A percentile compares a stretch with the other conserved stretches of the same genome.
These are phyloP conservation scores for Cercospora zeina DNA, from an alignment of 2,329 filamentous ascomycete genomes.

Conservation along the genomic window DNA sequence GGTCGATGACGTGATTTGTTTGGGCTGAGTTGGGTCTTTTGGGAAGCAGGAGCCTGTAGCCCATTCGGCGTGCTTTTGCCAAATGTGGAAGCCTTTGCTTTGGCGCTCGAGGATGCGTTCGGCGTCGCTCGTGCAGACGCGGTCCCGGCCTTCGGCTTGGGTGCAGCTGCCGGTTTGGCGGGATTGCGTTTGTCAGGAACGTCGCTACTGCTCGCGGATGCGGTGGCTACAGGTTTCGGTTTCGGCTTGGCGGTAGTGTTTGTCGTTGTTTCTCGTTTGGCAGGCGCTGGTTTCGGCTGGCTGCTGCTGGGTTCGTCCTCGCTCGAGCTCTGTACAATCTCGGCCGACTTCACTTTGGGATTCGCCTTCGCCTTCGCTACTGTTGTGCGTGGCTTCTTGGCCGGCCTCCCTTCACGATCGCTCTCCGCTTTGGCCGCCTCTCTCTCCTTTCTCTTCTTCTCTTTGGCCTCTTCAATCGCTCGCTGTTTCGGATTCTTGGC, in stretches of 20 bases:
- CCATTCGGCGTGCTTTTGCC: slow-evolving; percentile 36
- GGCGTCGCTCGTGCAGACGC: slow-evolving; percentile 10
- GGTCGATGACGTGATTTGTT: slow-evolving; percentile 53
- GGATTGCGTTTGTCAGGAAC: slow-evolving; percentile 29
- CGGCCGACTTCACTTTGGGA: slow-evolving; percentile 54
- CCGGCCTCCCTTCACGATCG: slow-evolving; percentile 34
- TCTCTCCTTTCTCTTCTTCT: slow-evolving; percentile 49
- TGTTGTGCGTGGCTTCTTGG: slow-evolving; percentile 33
- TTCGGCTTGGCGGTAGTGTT: slow-evolving; percentile 27
- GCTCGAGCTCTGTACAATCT: slow-evolving; percentile 55
- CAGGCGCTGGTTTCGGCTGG: slow-evolving; percentile 27
- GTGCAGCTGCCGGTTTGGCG: neutral
- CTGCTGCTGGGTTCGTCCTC: slow-evolving; percentile 41
- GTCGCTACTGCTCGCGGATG: slow-evolving; percentile 30
- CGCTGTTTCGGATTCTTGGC: slow-evolving; percentile 46
- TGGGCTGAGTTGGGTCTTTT: slow-evolving; percentile 42
- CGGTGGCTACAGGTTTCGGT: slow-evolving; percentile 20
- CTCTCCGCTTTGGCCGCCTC: slow-evolving; percentile 39
- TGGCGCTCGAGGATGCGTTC: neutral
- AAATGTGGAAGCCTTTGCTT: slow-evolving; percentile 15
- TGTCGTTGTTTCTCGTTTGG: slow-evolving; percentile 21
- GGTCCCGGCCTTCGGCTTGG: slow-evolving; percentile 11
- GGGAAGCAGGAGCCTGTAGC: slow-evolving; percentile 31
- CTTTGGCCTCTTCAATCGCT: slow-evolving; percentile 45
- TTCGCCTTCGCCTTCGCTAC: slow-evolving; percentile 39